phyloP scores from a whole-genome alignment of 129 eudicot genomes.

The Pseudognaphalium luteoalbum region DNA sequence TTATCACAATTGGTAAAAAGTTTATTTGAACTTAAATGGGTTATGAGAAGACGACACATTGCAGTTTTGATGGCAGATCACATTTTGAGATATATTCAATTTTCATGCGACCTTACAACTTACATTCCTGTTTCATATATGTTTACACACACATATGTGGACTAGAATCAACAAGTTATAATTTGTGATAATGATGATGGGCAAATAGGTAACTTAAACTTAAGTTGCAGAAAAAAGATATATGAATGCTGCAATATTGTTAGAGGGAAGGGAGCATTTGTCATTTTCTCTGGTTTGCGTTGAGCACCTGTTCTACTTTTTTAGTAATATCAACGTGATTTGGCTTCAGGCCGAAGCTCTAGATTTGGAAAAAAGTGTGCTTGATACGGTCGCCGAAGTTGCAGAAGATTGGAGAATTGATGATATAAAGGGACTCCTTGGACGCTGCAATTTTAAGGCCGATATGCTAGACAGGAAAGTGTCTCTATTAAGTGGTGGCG shows the following conservation, averaged over 20 bases:
- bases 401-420: conserved; percentile 96
- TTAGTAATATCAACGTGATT: conserved; percentile 5
- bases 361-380: conserved; percentile 76
- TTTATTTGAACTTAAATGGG: neutral
- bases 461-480: conserved; percentile 96
- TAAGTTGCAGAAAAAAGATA: neutral
- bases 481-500: conserved; percentile 90
- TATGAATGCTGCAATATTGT: neutral
- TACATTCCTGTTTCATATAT: neutral
- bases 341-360: conserved; percentile 89
- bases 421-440: conserved; percentile 95
- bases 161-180: neutral
- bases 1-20: neutral
- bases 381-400: conserved; percentile 93
- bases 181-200: neutral
- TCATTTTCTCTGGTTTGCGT: neutral
- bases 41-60: neutral
- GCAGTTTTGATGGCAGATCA: neutral
- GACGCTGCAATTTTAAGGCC: conserved; percentile 95
- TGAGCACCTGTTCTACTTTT: neutral
- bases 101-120: neutral
- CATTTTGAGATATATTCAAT: neutral
- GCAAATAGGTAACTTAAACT: neutral
- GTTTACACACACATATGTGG: neutral
- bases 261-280: neutral